Percentiles rank a stretch among this genome's conserved stretches.
phyloP scores from a whole-genome alignment of 805 yeast genomes.

The Kodamaea leandrae region DNA sequence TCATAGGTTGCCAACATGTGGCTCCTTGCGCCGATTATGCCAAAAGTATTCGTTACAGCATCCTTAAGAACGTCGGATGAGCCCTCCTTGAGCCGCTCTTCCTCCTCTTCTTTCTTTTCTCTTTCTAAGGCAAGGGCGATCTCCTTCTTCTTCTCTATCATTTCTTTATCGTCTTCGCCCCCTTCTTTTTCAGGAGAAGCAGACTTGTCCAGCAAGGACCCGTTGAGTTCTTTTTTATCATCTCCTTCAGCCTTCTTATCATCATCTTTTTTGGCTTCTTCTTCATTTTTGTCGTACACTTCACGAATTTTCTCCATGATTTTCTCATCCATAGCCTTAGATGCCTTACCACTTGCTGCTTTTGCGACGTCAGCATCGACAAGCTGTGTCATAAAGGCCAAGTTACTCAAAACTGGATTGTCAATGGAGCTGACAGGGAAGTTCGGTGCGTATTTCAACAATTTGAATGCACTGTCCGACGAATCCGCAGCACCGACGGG shows the following conservation, averaged over 20 bases:
- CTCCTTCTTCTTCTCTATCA: conserved; percentile 13
- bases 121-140: conserved; percentile 8
- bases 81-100: not conserved
- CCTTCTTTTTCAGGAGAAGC: conserved; percentile 18
- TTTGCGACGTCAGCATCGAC: conserved; percentile 85
- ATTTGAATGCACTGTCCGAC: conserved; percentile 52
- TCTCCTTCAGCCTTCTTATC: conserved; percentile 7
- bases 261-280: conserved; percentile 10
- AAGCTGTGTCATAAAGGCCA: conserved; percentile 79
- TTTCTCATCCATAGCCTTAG: conserved; percentile 46
- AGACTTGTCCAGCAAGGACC: conserved; percentile 3
- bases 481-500: conserved; percentile 33
- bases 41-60: conserved; percentile 68
- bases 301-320: conserved; percentile 37
- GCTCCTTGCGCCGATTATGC: conserved; percentile 73
- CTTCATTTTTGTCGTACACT: conserved; percentile 19
- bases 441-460: conserved; percentile 77
- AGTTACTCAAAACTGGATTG: conserved; percentile 91
- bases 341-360: conserved; percentile 71
- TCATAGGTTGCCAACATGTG: conserved; percentile 78
- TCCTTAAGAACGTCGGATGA: conserved; percentile 39
- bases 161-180: conserved; percentile 15
- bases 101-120: conserved; percentile 18
- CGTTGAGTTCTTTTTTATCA: conserved; percentile 6
- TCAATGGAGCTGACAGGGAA: conserved; percentile 83